Evolutionary conservation across 2,329 filamentous ascomycete species (phyloP), one percentile per base, ranked within the genome.

Genomic region (Trichoderma hamatum): DNA sequence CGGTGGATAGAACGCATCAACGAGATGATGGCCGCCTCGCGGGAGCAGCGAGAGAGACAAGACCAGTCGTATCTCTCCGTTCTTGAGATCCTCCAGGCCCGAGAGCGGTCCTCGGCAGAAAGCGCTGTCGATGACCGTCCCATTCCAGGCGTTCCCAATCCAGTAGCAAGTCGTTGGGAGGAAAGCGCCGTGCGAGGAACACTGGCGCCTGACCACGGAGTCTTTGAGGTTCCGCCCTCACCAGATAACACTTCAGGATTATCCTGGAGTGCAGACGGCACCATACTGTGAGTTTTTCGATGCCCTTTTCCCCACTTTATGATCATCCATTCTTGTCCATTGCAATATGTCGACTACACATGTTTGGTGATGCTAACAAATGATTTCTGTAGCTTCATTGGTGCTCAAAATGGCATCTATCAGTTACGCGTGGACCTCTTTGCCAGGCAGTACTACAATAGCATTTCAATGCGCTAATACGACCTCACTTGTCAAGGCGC

Each of bases 391-490:
- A 90, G 88, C 67, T 90, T 86, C 73, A 82, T 90, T 51, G 89
- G 86, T 24, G 86, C 88, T 39, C 89, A 92, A 75, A 89, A 92
- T 72, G 92, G 92, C 68, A 90, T 94, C 66, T 92, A 92, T 74
- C 90, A 94, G 79, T 88, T 92, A 73, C 85, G 84, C 39, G 84
- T 94, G 72, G 89, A 93, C 75, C 74, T 89, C 21, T 83, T 86
- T 60, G 84, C 81, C 68, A 84, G 92, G 70, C 91, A 88, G 77
- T 80, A 84, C 36, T 85, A 84, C 71, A 86, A 88, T 2, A 86
- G 84, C 71, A 79, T 88, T 71, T 81, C 81, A 54, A 80, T 87
- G 77, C 83, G 85, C 70, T 89, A 26, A 70, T 52, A 30, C 16
- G 46, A 30, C 13, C 7, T 51, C 28, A 10, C 28, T 51, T n/a